phyloP scores from a whole-genome alignment of 2,329 filamentous ascomycete genomes.

The Aspergillus floridensis region DNA sequence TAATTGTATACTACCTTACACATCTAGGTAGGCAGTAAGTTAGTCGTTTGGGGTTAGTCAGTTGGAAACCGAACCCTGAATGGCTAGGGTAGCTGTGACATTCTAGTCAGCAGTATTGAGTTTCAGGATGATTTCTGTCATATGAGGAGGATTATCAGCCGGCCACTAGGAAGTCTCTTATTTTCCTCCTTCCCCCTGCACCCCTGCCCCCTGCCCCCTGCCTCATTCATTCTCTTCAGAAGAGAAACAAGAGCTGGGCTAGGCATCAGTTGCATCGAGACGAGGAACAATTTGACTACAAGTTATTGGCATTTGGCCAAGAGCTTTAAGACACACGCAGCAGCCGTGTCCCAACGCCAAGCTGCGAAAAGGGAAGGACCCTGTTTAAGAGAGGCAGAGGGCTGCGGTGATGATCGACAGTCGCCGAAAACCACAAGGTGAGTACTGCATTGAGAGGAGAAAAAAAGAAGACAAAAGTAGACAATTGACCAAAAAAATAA shows the following conservation, averaged over 20 bases:
- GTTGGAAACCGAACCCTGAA: not conserved
- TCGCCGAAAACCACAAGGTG: not conserved
- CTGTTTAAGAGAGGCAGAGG: not conserved
- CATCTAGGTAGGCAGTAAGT: too few relatives aligned
- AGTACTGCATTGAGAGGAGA: not conserved
- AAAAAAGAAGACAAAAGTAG: not conserved
- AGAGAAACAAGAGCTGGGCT: not conserved
- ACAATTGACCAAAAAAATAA: too few relatives aligned
- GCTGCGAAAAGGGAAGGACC: slow-evolving; percentile 4
- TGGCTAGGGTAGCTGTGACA: too few relatives aligned
- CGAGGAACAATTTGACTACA: not conserved
- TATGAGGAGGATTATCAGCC: not conserved
- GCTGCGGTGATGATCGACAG: not conserved
- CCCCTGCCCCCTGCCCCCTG: too few relatives aligned
- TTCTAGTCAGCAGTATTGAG: not conserved
- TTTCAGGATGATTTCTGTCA: not conserved
- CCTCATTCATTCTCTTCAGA: not conserved
- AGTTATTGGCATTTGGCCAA: not conserved
- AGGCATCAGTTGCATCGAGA: not conserved
- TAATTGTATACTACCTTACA: too few relatives aligned
- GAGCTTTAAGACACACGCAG: not conserved
- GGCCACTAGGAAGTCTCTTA: not conserved
- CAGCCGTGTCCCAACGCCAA: not conserved
- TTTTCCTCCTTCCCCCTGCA: too few relatives aligned
- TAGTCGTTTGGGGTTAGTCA: not conserved